Base-by-base conservation (phyloP, 306 rosid species). In the Leucaena leucocephala region DNA sequence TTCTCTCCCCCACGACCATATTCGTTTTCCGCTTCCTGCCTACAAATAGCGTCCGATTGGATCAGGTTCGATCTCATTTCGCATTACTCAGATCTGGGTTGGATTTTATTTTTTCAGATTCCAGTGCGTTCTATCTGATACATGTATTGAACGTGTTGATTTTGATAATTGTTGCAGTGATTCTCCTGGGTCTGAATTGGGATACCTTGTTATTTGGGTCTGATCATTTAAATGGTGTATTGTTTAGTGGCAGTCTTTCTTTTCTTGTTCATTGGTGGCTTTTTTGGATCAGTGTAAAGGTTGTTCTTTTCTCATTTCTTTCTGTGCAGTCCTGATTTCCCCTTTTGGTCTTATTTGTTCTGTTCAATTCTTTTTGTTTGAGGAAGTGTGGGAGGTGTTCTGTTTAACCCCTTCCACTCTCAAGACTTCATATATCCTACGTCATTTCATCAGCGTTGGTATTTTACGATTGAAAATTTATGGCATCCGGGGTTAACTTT, bases 41-140 rank as follows among this genome's bases (percentile, higher is more conserved):
- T 79, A 77, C 82, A 36, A 64, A 7, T 16, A 14, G 21, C 42
- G 0, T 38, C 11, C 39, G 55, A 58, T 75, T 52, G 84, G 71
- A 87, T 82, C 83, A 84, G 85, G 87, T 85, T 71, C 85, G 57
- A 76, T 82, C 80, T 69, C 65, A 1, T 79, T 58, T 62, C 42
- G 73, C 16, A 17, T 13, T 64, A 16, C 36, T 40, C 77, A 72
- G 91, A 88, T 88, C 92, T 87, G 90, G 46, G 2, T 79, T 44
- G 22, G 16, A 68, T 17, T 65, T 42, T 14, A 5, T 65, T 74
- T 61, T 13, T 59, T 66, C 21, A 0, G 46, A 7, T 78, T 76
- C 66, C 76, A 2, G 0, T 35, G n/a, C 46, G 8, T 79, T 81
- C 55, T 89, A 90, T 90, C 91, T 70, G 45, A 11, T 45, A 3